Evolutionary conservation across 768 basidiomycete genomes (phyloP), one percentile per base, ranked within the genome.

Genomic region (Albatrellus ellisii): DNA sequence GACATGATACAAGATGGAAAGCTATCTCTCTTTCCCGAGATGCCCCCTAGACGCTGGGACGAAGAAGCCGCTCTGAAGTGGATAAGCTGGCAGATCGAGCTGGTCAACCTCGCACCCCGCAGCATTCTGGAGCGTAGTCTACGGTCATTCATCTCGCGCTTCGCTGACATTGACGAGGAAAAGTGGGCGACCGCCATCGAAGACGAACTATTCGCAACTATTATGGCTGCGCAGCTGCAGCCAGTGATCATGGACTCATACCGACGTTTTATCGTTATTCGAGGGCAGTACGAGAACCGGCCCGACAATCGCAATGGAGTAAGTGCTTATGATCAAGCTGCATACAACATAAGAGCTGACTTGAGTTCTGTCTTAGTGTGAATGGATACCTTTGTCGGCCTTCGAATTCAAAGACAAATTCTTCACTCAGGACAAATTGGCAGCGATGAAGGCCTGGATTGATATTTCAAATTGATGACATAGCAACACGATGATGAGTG

Each of bases 211-310:
- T 54, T 59, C 2, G 32, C 27, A 10, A 42, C 37, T 5, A 10
- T 42, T 17, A 41, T 17, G 18, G 38, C 46, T 0, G 70, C 83
- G 64, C 77, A 80, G 49, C 56, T 59, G 33, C 80, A 85, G 46
- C 79, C 77, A n/a, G 57, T 51, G 18, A 62, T 84, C 26, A 75
- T 79, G 71, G 59, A 65, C 36, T 52, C 63, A 24, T 76, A 77
- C 52, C 70, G 84, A 21, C 72, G 84, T 21, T 86, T 72, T 57
- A 73, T 81, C 9, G 65, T 81, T 1, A 59, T 87, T 27, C 66
- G 55, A 20, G 54, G 50, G 61, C 62, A 36, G 53, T 59, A 33
- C 56, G 53, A 26, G 62, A 69, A 47, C 46, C 42, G 9, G 44
- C 46, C 24, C 45, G 34, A 39, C 14, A 55, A 64, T 33, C 56